These are phyloP conservation scores for Yueomyces sp. DNA, from an alignment of 805 yeast genomes.

Conservation along the genomic window DNA sequence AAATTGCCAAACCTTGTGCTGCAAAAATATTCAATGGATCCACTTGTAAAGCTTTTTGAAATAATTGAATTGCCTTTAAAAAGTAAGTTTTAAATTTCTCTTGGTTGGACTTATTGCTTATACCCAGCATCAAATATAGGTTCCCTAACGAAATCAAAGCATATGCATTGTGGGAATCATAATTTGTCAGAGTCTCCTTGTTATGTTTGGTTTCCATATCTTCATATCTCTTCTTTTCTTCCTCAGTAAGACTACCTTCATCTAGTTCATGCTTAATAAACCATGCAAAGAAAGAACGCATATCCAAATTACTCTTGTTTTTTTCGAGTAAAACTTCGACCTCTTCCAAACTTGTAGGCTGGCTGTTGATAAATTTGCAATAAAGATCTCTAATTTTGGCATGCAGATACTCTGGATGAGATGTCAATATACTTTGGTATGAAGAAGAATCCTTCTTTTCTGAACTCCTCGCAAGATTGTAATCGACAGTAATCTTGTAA, in stretches of 20 bases:
- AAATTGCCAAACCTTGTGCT: constrained; percentile 93
- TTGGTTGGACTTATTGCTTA: constrained; percentile 43
- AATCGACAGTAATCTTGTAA: constrained; percentile 36
- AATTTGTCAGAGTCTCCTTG: constrained; percentile 69
- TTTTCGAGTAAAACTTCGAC: constrained; percentile 33
- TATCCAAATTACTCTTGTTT: constrained; percentile 55
- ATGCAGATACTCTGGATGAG: constrained; percentile 57
- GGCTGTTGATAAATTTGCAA: constrained; percentile 34
- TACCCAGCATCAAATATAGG: constrained; percentile 68
- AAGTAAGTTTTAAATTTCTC: constrained; percentile 54
- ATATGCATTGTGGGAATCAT: constrained; percentile 79
- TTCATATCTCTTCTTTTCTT: constrained; percentile 27
- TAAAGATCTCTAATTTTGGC: constrained; percentile 64
- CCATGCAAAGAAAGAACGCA: constrained; percentile 91
- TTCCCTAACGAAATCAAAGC: constrained; percentile 86
- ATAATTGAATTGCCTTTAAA: constrained; percentile 82
- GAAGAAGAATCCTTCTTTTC: constrained; percentile 31
- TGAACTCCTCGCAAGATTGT: constrained; percentile 64
- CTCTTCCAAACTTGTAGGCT: constrained; percentile 1
- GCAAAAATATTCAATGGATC: constrained; percentile 87
- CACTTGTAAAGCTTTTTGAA: constrained; percentile 71
- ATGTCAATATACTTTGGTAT: constrained; percentile 44
- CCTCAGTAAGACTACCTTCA: background rate
- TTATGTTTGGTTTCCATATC: constrained; percentile 51
- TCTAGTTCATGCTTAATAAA: constrained; percentile 34